Evolutionary conservation across 2,329 filamentous ascomycete species (phyloP).

Genomic region (Phialophora tarda): DNA sequence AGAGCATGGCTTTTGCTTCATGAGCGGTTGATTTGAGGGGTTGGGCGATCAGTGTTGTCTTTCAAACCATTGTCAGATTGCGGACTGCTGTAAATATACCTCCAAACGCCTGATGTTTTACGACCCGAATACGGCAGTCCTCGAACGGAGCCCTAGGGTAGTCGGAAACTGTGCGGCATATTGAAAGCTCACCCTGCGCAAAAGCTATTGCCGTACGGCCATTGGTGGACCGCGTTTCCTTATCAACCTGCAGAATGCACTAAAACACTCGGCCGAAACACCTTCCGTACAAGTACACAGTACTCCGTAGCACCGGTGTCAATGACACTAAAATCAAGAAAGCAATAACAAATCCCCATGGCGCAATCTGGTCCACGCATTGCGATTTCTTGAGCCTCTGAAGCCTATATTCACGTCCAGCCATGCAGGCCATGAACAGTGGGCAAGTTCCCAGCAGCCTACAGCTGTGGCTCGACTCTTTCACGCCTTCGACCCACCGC

Average conservation of each 20-base stretch:
- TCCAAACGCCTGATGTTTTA: conserved; percentile 13
- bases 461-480: conserved; percentile 27
- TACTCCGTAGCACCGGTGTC: neutral
- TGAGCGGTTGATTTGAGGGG: neutral
- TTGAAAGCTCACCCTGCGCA: conserved; percentile 5
- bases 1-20: conserved; percentile 72
- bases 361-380: conserved; percentile 24
- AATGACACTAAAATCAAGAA: conserved; percentile 14
- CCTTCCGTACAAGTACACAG: neutral
- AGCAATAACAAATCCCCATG: conserved; percentile 18
- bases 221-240: conserved; percentile 13
- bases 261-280: conserved; percentile 19
- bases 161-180: conserved; percentile 3
- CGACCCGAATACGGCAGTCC: neutral
- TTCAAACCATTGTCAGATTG: conserved; percentile 6
- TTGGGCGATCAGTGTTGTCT: neutral
- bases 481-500: conserved; percentile 1
- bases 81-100: conserved; percentile 21
- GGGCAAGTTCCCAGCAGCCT: conserved; percentile 17
- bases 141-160: neutral
- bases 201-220: neutral
- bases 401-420: conserved; percentile 4
- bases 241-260: conserved; percentile 22
- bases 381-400: conserved; percentile 12
- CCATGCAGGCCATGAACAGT: conserved; percentile 10